These are phyloP conservation scores for Podospora bellae-mahoneyi DNA, from an alignment of 495 filamentous ascomycete genomes.

Conservation along the genomic window DNA sequence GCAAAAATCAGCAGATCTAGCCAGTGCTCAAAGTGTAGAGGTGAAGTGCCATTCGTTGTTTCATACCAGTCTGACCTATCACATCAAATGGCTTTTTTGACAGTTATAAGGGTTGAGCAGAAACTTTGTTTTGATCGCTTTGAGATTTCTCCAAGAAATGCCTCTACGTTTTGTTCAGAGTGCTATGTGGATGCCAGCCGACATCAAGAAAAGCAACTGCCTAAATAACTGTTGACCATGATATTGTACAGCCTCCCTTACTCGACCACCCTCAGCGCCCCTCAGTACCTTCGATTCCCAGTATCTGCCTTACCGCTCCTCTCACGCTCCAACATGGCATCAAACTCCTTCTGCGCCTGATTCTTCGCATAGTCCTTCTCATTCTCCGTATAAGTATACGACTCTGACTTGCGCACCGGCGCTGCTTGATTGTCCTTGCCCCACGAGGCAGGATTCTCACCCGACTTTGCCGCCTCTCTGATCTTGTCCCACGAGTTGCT, in stretches of 20 bases:
- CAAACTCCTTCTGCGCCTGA: conserved; percentile 47
- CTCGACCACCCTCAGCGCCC: background rate
- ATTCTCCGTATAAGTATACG: conserved; percentile 33
- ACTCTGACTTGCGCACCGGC: conserved; percentile 23
- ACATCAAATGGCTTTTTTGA: too few species aligned
- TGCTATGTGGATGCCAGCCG: too few species aligned
- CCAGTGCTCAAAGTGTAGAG: too few species aligned
- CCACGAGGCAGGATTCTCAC: conserved; percentile 4
- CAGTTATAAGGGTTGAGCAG: too few species aligned
- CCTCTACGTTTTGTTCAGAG: too few species aligned
- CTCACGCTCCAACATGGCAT: conserved; percentile 42
- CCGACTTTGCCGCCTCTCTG: conserved; percentile 25
- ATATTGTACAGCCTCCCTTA: background rate
- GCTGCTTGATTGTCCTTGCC: conserved; percentile 10
- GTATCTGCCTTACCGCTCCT: conserved; percentile 30
- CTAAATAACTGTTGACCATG: background rate
- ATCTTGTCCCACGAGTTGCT: conserved; percentile 37
- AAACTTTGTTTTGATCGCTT: too few species aligned
- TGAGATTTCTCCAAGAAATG: too few species aligned
- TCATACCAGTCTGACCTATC: too few species aligned
- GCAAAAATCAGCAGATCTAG: too few species aligned
- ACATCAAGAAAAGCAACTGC: too few species aligned
- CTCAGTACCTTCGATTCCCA: background rate
- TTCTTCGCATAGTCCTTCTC: conserved; percentile 39
- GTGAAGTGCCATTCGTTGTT: too few species aligned